Percentiles rank a stretch among this genome's conserved stretches.
Evolutionary conservation across 805 yeast species (phyloP).

Genomic region (Schwanniomyces vanrijiae): DNA sequence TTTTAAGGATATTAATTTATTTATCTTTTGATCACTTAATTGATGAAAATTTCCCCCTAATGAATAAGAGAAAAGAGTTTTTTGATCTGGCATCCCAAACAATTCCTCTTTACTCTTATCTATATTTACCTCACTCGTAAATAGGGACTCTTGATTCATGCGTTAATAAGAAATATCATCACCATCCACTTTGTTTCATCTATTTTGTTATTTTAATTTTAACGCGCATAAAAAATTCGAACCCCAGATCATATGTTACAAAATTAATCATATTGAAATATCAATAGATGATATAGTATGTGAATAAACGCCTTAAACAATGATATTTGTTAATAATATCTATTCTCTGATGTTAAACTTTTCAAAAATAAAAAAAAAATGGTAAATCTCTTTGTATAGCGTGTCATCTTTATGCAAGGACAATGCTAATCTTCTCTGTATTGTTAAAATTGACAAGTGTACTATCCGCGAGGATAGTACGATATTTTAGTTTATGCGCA

Average conservation of each 20-base stretch:
- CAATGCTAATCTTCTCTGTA: slow-evolving; percentile 99
- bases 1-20: slow-evolving; percentile 20
- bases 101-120: slow-evolving; percentile 3
- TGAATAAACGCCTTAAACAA: too few relatives aligned
- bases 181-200: not conserved
- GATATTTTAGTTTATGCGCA: slow-evolving; percentile 9
- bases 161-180: not conserved
- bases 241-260: not conserved
- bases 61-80: slow-evolving; percentile 2
- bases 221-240: slow-evolving; percentile 2
- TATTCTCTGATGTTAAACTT: too few relatives aligned
- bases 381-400: slow-evolving; percentile 99
- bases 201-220: not conserved
- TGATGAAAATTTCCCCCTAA: slow-evolving; percentile 19
- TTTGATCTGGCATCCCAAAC: slow-evolving; percentile 1
- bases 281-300: too few relatives aligned
- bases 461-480: slow-evolving; percentile 46
- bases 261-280: too few relatives aligned
- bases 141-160: slow-evolving; percentile 2
- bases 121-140: not conserved
- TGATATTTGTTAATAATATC: too few relatives aligned
- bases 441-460: slow-evolving; percentile 99
- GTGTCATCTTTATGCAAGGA: slow-evolving; percentile 99
- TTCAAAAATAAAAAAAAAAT: slow-evolving; percentile 61
- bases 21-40: slow-evolving; percentile 18